phyloP scores from a whole-genome alignment of 352 stramenopile genomes.

The Globisporangium yorkense region DNA sequence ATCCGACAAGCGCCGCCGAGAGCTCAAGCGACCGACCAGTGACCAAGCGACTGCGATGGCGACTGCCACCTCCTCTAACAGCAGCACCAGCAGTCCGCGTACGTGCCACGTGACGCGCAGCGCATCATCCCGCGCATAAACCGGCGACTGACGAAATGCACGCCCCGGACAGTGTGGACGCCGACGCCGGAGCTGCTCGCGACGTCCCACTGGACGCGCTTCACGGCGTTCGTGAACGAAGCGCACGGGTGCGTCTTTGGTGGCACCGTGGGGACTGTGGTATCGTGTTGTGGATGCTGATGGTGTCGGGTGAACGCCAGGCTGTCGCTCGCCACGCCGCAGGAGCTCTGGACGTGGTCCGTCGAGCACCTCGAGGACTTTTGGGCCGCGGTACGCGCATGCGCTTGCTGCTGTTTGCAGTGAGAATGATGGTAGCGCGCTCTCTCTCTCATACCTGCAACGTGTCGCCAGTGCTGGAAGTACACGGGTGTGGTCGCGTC shows the following conservation, averaged over 20 bases:
- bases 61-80: neutral
- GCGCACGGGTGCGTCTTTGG: slow-evolving; percentile 29
- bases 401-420: neutral
- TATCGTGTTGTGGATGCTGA: neutral
- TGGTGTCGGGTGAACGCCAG: slow-evolving; percentile 11
- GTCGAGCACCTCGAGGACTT: slow-evolving; percentile 61
- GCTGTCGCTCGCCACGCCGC: slow-evolving; percentile 27
- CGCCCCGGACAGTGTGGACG: slow-evolving; percentile 39
- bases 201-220: slow-evolving; percentile 62
- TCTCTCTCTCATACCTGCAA: neutral
- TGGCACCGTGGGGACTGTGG: neutral
- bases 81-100: neutral
- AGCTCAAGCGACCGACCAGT: neutral
- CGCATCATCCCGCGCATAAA: too few relatives aligned
- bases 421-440: neutral
- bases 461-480: slow-evolving; percentile 42
- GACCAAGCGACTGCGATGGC: neutral
- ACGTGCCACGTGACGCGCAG: neutral
- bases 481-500: slow-evolving; percentile 65
- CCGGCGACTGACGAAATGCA: neutral
- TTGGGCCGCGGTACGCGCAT: slow-evolving; percentile 34
- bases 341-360: slow-evolving; percentile 69
- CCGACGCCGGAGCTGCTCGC: slow-evolving; percentile 36
- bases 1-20: neutral
- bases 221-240: slow-evolving; percentile 56